Conservation (phyloP, 2,329 filamentous ascomycete species). For the Lomentospora prolificans region DNA sequence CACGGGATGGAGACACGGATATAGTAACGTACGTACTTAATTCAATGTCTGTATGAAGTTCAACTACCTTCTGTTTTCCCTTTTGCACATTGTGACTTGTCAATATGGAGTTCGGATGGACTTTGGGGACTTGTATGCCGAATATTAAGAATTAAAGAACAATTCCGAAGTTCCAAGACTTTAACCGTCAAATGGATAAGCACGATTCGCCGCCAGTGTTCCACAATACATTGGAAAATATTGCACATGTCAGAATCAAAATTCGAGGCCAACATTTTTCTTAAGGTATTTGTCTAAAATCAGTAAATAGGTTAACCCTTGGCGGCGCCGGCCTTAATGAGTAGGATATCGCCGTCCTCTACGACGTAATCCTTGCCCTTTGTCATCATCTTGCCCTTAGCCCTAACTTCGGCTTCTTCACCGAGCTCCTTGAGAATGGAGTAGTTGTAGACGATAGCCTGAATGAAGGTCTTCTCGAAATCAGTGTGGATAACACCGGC, state of each 20-base stretch:
- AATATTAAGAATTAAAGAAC: too few relatives aligned
- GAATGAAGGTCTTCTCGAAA: conserved; percentile 99
- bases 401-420: conserved; percentile 79
- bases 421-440: conserved; percentile 70
- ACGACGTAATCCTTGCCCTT: conserved; percentile 97
- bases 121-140: too few relatives aligned
- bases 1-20: background rate
- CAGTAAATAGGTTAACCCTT: conserved; percentile 43
- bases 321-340: conserved; percentile 84
- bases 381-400: conserved; percentile 93
- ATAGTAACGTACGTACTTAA: background rate
- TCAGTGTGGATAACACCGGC: conserved; percentile 97
- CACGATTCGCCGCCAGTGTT: too few relatives aligned
- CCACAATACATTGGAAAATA: too few relatives aligned
- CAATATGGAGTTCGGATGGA: too few relatives aligned
- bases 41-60: background rate
- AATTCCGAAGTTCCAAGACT: too few relatives aligned
- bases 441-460: conserved; percentile 91
- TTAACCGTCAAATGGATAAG: too few relatives aligned
- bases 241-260: too few relatives aligned
- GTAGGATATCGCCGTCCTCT: conserved; percentile 70
- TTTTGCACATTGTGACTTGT: background rate
- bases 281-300: background rate
- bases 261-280: background rate
- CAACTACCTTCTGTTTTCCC: background rate